Evolutionary conservation across 345 rosid genomes (phyloP).

Genomic region (Brassica cretica): DNA sequence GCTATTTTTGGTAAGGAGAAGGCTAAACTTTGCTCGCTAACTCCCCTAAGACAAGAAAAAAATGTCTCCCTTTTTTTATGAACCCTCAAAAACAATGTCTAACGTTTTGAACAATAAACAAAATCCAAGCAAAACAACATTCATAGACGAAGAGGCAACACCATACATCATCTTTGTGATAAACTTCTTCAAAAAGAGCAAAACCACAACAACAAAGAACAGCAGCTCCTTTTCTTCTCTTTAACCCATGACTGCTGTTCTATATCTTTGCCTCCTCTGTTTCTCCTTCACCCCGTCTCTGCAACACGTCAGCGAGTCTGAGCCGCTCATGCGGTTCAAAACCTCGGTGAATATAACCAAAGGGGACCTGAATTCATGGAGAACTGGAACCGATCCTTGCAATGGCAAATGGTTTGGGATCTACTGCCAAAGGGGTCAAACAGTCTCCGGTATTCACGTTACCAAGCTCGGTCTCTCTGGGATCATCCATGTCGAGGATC

Average conservation of each 20-base stretch:
- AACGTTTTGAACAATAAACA: conserved; percentile 26
- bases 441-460: conserved; percentile 60
- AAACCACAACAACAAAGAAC: conserved; percentile 17
- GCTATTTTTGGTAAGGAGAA: conserved; percentile 33
- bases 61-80: conserved; percentile 5
- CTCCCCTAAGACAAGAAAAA: conserved; percentile 30
- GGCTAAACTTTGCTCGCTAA: conserved; percentile 30
- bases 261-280: conserved; percentile 20
- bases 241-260: conserved; percentile 41
- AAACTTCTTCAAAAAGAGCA: background rate
- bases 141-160: conserved; percentile 9
- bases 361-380: conserved; percentile 59
- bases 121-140: conserved; percentile 27
- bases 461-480: conserved; percentile 21
- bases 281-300: conserved; percentile 33
- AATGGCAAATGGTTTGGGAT: conserved; percentile 60
- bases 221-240: conserved; percentile 15
- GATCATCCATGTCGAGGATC: background rate
- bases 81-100: conserved; percentile 33
- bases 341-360: conserved; percentile 35
- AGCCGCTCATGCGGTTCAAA: conserved; percentile 39
- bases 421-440: conserved; percentile 44
- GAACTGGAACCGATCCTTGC: conserved; percentile 57
- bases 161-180: background rate
- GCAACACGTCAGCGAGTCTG: conserved; percentile 33